Conservation (phyloP, 1,284 basidiomycete species). For the Athelia psychrophila region DNA sequence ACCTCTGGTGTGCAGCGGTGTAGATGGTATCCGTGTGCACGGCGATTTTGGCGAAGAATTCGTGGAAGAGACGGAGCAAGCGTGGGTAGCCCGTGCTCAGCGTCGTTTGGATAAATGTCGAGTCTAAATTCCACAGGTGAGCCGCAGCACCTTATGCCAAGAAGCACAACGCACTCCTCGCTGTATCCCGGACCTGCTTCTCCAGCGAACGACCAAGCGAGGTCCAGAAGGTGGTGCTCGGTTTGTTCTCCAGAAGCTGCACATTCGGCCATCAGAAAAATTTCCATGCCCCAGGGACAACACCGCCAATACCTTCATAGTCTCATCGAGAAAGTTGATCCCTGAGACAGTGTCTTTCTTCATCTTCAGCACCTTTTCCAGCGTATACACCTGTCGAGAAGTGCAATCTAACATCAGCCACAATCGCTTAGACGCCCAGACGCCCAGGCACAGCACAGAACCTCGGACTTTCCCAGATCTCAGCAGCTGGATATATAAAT, state of each 20-base stretch:
- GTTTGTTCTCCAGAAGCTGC: slow-evolving; percentile 84
- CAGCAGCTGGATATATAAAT: not conserved
- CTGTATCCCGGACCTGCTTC: slow-evolving; percentile 72
- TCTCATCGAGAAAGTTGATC: slow-evolving; percentile 84
- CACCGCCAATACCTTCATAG: slow-evolving; percentile 76
- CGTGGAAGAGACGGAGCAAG: slow-evolving; percentile 87
- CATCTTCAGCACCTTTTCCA: slow-evolving; percentile 89
- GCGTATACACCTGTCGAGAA: slow-evolving; percentile 73
- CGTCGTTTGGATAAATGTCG: slow-evolving; percentile 84
- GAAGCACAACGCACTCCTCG: slow-evolving; percentile 53
- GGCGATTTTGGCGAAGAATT: slow-evolving; percentile 93
- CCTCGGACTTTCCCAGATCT: not conserved
- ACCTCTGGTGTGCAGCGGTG: slow-evolving; percentile 82
- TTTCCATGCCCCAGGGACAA: not conserved
- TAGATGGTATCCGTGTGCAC: slow-evolving; percentile 95
- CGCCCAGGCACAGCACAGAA: not conserved
- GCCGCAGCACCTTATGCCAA: not conserved
- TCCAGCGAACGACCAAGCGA: slow-evolving; percentile 80
- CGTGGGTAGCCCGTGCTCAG: slow-evolving; percentile 83
- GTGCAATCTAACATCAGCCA: not conserved
- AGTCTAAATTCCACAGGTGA: slow-evolving; percentile 43
- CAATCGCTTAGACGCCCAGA: not conserved
- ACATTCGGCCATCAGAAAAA: too few species aligned
- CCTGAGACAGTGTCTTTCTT: slow-evolving; percentile 84
- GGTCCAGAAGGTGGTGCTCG: slow-evolving; percentile 90